These are phyloP conservation scores for Avicennia marina DNA, from an alignment of 257 asterid genomes.

Conservation along the genomic window DNA sequence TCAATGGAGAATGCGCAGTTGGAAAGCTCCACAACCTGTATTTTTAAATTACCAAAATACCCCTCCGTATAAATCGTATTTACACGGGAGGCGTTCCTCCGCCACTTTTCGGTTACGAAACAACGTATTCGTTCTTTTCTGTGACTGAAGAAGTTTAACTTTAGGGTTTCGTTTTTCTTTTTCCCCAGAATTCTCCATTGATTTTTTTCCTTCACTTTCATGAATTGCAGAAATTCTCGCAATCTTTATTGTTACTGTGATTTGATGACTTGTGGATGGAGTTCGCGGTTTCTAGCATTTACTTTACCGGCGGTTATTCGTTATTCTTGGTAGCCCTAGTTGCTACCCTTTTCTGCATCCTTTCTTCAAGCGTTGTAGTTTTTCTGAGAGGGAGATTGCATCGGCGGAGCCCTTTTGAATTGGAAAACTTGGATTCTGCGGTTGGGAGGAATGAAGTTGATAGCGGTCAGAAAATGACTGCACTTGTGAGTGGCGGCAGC, in stretches of 20 bases:
- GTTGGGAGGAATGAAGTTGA: background rate
- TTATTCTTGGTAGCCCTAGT: background rate
- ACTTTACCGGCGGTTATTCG: background rate
- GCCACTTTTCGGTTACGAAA: conserved; percentile 18
- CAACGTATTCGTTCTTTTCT: no score
- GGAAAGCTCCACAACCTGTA: no score
- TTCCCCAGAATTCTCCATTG: no score
- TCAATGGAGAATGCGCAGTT: no score
- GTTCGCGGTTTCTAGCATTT: background rate
- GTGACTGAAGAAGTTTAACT: no score
- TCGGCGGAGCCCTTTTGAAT: background rate
- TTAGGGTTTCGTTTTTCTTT: no score
- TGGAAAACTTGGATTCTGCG: background rate
- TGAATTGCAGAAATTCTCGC: background rate
- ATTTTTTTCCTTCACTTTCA: background rate
- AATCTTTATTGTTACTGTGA: background rate
- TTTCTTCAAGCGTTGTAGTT: background rate
- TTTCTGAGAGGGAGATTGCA: background rate
- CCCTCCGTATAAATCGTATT: no score
- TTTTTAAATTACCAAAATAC: no score
- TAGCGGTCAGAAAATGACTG: no score
- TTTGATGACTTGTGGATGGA: background rate
- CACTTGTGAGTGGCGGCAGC: conserved; percentile 11
- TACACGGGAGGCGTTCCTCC: no score
- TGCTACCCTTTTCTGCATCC: background rate